phyloP scores from a whole-genome alignment of 352 stramenopile species.

The Phytophthora idaei region DNA sequence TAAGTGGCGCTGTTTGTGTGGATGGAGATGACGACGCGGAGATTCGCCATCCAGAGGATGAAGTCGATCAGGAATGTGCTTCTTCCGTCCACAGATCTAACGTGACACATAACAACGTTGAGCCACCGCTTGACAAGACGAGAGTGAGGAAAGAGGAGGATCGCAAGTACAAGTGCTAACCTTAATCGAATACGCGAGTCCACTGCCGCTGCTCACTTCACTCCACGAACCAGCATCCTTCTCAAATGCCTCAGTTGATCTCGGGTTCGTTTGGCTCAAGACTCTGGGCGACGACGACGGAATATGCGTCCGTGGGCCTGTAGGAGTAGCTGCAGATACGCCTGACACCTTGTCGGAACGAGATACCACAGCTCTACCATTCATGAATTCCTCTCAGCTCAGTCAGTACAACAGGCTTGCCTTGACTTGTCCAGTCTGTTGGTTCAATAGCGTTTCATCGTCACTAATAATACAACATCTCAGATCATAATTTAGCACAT shows the following conservation, averaged over 20 bases:
- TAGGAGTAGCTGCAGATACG: slow-evolving; percentile 17
- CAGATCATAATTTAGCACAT: not conserved
- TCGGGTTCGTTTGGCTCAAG: slow-evolving; percentile 13
- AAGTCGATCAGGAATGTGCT: slow-evolving; percentile 48
- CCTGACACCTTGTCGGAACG: slow-evolving; percentile 22
- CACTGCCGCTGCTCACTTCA: slow-evolving; percentile 16
- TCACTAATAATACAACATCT: not conserved
- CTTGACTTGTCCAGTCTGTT: slow-evolving; percentile 13
- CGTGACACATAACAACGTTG: slow-evolving; percentile 6
- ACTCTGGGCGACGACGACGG: slow-evolving; percentile 12
- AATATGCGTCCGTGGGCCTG: slow-evolving; percentile 18
- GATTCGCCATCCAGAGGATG: slow-evolving; percentile 44
- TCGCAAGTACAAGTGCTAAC: slow-evolving; percentile 14
- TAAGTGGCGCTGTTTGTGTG: slow-evolving; percentile 28
- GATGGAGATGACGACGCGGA: slow-evolving; percentile 16
- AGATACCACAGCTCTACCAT: slow-evolving; percentile 3
- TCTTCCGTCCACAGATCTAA: slow-evolving; percentile 61
- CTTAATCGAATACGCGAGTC: slow-evolving; percentile 32
- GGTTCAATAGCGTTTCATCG: slow-evolving; percentile 22
- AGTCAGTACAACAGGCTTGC: not conserved
- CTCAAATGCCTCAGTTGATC: slow-evolving; percentile 2
- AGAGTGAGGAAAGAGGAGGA: not conserved
- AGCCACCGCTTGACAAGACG: not conserved
- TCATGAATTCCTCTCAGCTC: slow-evolving; percentile 20
- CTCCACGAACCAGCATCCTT: slow-evolving; percentile 6